Percentiles rank a stretch among this genome's conserved stretches.
These are phyloP conservation scores for Thalia dealbata DNA, from an alignment of 176 grass and related monocot genomes.

Conservation along the genomic window DNA sequence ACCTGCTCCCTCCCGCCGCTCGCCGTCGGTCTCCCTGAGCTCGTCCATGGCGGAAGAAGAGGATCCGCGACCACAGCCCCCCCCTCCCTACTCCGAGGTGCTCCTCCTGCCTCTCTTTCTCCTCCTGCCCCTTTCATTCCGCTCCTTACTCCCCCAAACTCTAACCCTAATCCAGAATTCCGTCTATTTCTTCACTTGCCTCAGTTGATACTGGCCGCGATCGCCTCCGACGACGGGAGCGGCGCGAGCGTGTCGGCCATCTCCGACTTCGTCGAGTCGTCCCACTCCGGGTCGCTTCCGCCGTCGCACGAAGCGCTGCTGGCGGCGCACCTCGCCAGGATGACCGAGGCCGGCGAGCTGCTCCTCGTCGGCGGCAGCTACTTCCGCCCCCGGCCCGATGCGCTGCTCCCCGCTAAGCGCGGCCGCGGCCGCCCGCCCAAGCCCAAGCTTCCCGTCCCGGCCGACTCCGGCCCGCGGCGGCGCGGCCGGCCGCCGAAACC, in stretches of 20 bases:
- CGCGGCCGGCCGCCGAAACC: conserved; percentile 28
- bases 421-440: not conserved
- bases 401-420: not conserved
- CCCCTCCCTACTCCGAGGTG: conserved; percentile 8
- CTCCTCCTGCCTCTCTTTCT: not conserved
- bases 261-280: conserved; percentile 24
- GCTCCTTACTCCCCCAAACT: not conserved
- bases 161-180: not conserved
- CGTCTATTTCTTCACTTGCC: not conserved
- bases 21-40: not conserved
- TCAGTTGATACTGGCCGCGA: conserved; percentile 34
- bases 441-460: conserved; percentile 17
- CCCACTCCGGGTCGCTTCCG: conserved; percentile 11
- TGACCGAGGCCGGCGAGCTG: conserved; percentile 13
- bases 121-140: too few relatives aligned
- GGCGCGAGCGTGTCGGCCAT: conserved; percentile 28
- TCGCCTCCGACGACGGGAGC: conserved; percentile 4
- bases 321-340: conserved; percentile 9
- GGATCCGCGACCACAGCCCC: not conserved
- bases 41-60: not conserved
- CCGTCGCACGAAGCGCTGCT: conserved; percentile 21
- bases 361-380: conserved; percentile 18
- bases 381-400: not conserved
- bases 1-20: not conserved
- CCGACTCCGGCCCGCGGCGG: conserved; percentile 2